A percentile compares a stretch with the other conserved stretches of the same genome.
phyloP scores from a whole-genome alignment of 768 basidiomycete species.

The Tulasnella sp. region DNA sequence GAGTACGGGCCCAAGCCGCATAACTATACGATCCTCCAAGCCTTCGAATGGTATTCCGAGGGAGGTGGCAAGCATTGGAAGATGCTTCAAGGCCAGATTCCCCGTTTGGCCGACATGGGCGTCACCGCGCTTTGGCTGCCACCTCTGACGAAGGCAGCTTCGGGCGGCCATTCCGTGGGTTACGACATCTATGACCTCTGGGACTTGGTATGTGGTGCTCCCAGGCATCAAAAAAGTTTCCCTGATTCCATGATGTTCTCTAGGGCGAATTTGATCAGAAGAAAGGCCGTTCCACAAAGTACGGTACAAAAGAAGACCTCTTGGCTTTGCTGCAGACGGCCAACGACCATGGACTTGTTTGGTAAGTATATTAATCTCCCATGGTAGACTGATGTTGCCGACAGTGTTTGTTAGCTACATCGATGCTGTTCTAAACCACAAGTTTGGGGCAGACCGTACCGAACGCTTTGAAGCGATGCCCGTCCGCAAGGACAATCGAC shows the following conservation, averaged over 20 bases:
- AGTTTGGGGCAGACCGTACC: constrained; percentile 39
- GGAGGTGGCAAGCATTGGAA: constrained; percentile 46
- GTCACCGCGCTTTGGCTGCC: constrained; percentile 81
- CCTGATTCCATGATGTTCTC: neutral
- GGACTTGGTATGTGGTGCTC: constrained; percentile 24
- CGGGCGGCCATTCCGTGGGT: constrained; percentile 39
- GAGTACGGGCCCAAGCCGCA: constrained; percentile 13
- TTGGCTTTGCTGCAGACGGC: constrained; percentile 37
- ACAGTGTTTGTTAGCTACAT: neutral
- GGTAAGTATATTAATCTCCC: constrained; percentile 30
- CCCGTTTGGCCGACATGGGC: constrained; percentile 59
- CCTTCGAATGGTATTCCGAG: constrained; percentile 27
- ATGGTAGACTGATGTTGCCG: neutral
- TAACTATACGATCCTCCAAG: constrained; percentile 22
- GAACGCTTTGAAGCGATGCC: constrained; percentile 37
- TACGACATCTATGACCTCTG: constrained; percentile 30
- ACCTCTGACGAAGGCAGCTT: constrained; percentile 75
- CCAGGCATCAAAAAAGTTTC: neutral
- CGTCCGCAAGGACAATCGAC: neutral
- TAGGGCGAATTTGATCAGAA: constrained; percentile 31
- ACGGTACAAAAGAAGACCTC: constrained; percentile 43
- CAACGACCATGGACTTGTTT: constrained; percentile 38
- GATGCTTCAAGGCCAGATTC: constrained; percentile 62
- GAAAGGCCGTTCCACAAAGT: constrained; percentile 34
- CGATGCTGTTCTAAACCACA: constrained; percentile 40